Evolutionary conservation across 2,329 filamentous ascomycete species (phyloP).

Genomic region (Colletotrichum liriopes): DNA sequence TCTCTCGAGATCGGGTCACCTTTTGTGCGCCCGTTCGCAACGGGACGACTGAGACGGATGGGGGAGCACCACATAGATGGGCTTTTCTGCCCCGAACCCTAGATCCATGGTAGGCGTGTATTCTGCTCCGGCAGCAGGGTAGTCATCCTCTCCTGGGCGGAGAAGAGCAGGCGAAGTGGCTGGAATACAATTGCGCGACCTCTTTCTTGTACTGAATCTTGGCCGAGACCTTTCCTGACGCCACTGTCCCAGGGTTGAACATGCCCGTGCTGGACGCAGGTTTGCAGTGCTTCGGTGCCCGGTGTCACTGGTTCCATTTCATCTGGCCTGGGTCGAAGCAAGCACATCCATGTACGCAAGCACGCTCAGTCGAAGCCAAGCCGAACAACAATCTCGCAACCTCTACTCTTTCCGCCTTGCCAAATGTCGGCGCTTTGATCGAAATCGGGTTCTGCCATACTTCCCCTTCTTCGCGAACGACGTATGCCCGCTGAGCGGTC

Average conservation of each 20-base stretch:
- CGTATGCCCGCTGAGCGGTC: too few relatives aligned
- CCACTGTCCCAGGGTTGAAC: background rate
- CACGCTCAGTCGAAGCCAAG: background rate
- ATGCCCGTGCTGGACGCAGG: background rate
- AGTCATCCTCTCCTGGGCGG: slow-evolving; percentile 1
- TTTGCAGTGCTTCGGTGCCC: background rate
- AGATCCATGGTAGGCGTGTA: background rate
- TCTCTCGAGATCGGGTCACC: slow-evolving; percentile 13
- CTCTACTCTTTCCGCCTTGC: background rate
- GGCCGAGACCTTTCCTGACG: background rate
- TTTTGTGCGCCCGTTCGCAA: slow-evolving; percentile 19
- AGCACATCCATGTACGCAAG: background rate
- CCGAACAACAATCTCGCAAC: background rate
- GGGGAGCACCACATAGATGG: slow-evolving; percentile 17
- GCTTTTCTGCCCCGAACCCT: slow-evolving; percentile 16
- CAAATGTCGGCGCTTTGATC: background rate
- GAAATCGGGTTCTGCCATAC: background rate
- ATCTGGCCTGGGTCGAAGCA: background rate
- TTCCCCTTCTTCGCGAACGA: background rate
- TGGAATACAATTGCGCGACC: background rate
- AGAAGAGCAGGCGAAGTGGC: slow-evolving; percentile 8
- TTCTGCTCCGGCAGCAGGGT: slow-evolving; percentile 6
- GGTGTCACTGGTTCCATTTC: background rate
- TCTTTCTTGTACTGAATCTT: background rate
- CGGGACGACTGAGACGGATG: background rate